phyloP scores from a whole-genome alignment of 75 land plant species.

The Selaginella moellendorffii region DNA sequence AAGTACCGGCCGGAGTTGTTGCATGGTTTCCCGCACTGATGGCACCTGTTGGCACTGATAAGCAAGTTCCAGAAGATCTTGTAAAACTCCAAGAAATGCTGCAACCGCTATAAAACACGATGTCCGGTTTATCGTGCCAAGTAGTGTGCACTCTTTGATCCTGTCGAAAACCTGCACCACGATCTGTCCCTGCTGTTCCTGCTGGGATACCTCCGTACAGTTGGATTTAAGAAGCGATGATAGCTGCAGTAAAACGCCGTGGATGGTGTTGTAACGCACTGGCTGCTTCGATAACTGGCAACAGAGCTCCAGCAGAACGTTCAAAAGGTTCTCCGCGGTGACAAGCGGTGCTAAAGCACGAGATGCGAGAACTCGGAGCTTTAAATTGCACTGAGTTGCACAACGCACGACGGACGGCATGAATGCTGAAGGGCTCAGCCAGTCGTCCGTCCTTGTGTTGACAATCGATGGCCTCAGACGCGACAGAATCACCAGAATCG shows the following conservation, averaged over 20 bases:
- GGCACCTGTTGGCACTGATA: conserved; percentile 7
- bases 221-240: conserved; percentile 51
- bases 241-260: conserved; percentile 77
- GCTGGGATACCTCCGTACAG: conserved; percentile 50
- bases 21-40: background rate
- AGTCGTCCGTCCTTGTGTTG: conserved; percentile 45
- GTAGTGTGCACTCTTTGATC: conserved; percentile 36
- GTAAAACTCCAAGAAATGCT: conserved; percentile 43
- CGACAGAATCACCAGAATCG: conserved; percentile 84
- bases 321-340: conserved; percentile 52
- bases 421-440: conserved; percentile 67
- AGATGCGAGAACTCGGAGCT: conserved; percentile 88
- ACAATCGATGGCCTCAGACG: conserved; percentile 82
- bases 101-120: conserved; percentile 46
- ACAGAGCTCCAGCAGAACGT: conserved; percentile 30
- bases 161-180: conserved; percentile 30
- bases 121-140: conserved; percentile 40
- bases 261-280: conserved; percentile 49
- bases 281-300: conserved; percentile 22
- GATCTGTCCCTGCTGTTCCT: conserved; percentile 36
- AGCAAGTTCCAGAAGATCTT: conserved; percentile 32
- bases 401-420: conserved; percentile 67
- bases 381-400: conserved; percentile 69
- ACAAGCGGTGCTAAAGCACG: conserved; percentile 72
- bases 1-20: too few relatives aligned